Evolutionary conservation across 768 basidiomycete species (phyloP), one percentile per base, ranked within the genome.

Genomic region (Termitomyces titanicus): DNA sequence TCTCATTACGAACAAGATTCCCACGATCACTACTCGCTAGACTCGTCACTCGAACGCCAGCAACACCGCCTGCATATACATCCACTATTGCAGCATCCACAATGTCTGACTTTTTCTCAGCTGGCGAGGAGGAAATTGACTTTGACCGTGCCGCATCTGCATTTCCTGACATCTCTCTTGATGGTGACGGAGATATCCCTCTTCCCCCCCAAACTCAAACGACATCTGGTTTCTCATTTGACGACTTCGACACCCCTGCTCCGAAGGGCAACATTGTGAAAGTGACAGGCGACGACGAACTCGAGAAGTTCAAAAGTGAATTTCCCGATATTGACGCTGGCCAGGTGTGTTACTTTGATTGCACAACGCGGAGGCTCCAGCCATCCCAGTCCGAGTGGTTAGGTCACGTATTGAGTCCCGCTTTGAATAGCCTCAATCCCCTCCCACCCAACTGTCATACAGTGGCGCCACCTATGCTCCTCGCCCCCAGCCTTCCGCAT

Each of bases 141-240:
- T 88, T 89, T 64, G 89, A 92, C 68, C 78, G 76, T 47, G 88
- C 88, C n/a, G 86, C 86, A 29, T 84, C 87, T 55, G 86, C 86
- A 13, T 94, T 93, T 70, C 92, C 92, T 33, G 92, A 92, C 65
- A 90, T 94, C 61, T 85, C 85, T 20, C 76, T 90, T 47, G 89
- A 91, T 58, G 88, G 82, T 35, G 71, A 73, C 18, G 77, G 74
- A 59, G 85, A 86, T 64, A 64, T 89, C 24, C 77, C 82, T 42
- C 48, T 68, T 18, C 61, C 71, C 44, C 66, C 53, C 20, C 59
- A 57, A 31, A 33, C 78, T 15, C 64, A 52, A 55, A 68, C 54
- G 55, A 73, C 57, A 59, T 72, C 74, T 27, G 72, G 79, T 12
- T 90, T 90, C 71, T 82, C 82, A 7, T 84, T 89, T 55, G 83